Conservation (phyloP, 495 filamentous ascomycete species). For the Aspergillus bridgeri region DNA sequence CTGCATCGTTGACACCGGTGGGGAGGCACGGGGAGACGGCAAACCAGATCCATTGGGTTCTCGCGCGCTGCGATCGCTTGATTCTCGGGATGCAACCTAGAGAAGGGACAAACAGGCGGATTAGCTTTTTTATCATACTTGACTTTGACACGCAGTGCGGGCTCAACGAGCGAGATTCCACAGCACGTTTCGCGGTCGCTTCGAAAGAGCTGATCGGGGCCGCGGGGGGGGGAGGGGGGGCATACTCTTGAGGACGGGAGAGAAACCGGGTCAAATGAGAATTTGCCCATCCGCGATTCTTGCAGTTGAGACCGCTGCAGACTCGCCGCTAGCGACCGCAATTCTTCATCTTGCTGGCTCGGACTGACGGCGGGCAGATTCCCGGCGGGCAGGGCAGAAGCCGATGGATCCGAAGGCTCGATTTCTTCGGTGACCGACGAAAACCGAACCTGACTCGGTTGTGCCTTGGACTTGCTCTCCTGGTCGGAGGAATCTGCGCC, state of each 20-base stretch:
- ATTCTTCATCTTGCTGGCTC: slow-evolving; percentile 53
- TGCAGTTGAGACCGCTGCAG: slow-evolving; percentile 73
- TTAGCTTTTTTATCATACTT: slow-evolving; percentile 14
- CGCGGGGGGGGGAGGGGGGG: slow-evolving; percentile 20
- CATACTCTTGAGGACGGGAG: slow-evolving; percentile 82
- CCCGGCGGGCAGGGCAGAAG: slow-evolving; percentile 30
- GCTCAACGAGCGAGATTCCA: slow-evolving; percentile 1
- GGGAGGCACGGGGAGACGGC: slow-evolving; percentile 45
- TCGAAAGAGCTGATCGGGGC: too few species aligned
- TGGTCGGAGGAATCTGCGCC: slow-evolving; percentile 25
- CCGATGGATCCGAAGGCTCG: slow-evolving; percentile 46
- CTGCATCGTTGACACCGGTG: slow-evolving; percentile 62
- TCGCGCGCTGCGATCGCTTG: slow-evolving; percentile 42
- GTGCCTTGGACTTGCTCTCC: slow-evolving; percentile 34
- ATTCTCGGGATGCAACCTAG: slow-evolving; percentile 48
- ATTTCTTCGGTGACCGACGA: slow-evolving; percentile 78
- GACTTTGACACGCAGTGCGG: slow-evolving; percentile 10
- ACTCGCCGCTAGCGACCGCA: slow-evolving; percentile 68
- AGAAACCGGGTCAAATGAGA: slow-evolving; percentile 82
- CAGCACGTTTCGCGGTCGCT: too few species aligned
- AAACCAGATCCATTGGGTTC: slow-evolving; percentile 36
- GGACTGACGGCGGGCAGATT: slow-evolving; percentile 19
- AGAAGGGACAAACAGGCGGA: background rate
- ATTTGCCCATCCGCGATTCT: slow-evolving; percentile 76
- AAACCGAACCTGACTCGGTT: slow-evolving; percentile 66